A percentile compares a stretch with the other conserved stretches of the same genome.
These are phyloP conservation scores for Guadua angustifolia DNA, from an alignment of 176 grass and related monocot species.

Conservation along the genomic window DNA sequence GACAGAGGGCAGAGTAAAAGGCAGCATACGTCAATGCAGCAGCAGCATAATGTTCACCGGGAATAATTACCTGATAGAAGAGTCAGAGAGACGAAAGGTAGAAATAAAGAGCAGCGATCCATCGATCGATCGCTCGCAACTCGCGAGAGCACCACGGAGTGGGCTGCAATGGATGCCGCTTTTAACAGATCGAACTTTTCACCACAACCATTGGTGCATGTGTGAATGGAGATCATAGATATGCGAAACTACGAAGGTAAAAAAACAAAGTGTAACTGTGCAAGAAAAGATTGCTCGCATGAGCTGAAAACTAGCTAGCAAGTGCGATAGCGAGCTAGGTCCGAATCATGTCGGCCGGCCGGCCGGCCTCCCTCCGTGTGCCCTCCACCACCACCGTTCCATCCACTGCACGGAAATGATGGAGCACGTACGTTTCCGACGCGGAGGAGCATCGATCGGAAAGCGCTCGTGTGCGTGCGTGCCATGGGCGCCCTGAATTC, in stretches of 20 bases:
- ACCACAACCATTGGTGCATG: conserved; percentile 25
- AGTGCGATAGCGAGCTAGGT: background rate
- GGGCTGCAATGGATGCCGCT: conserved; percentile 38
- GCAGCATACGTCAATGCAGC: conserved; percentile 27
- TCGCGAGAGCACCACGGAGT: conserved; percentile 25
- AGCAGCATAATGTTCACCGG: conserved; percentile 15
- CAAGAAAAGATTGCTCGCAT: conserved; percentile 18
- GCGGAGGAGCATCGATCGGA: conserved; percentile 43
- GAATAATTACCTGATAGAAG: conserved; percentile 53
- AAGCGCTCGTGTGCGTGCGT: conserved; percentile 38
- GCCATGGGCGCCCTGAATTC: conserved; percentile 33
- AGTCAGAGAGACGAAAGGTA: conserved; percentile 54
- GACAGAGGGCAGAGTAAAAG: background rate
- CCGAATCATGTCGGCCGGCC: conserved; percentile 24
- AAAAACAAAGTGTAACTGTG: background rate
- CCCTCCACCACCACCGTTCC: conserved; percentile 18
- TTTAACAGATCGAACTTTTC: conserved; percentile 12
- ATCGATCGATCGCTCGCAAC: conserved; percentile 44
- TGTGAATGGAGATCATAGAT: conserved; percentile 52
- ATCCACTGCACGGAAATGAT: conserved; percentile 39
- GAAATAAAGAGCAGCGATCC: background rate
- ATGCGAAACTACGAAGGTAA: conserved; percentile 32
- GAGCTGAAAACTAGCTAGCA: conserved; percentile 39
- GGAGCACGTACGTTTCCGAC: conserved; percentile 43
- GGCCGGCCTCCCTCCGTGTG: conserved; percentile 28